Evolutionary conservation across 2,329 filamentous ascomycete species (phyloP).

Genomic region (Leptographium procerum): DNA sequence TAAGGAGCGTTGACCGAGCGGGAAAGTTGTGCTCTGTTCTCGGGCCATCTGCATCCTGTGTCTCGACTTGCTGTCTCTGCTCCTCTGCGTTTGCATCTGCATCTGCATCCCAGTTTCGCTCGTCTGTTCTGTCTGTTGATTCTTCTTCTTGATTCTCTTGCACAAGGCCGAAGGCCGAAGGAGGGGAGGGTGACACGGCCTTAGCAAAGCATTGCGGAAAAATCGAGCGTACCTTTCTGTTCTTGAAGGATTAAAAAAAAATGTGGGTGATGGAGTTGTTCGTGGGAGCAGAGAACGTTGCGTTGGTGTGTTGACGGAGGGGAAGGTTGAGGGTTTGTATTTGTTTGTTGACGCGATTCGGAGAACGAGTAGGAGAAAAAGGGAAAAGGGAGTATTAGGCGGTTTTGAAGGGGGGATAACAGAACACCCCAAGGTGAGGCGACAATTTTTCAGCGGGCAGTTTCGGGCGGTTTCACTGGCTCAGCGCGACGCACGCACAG

Average conservation of each 20-base stretch:
- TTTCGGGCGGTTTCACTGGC: constrained; percentile 4
- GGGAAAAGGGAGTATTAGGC: constrained; percentile 2
- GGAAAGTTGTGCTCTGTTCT: not conserved
- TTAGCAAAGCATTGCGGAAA: not conserved
- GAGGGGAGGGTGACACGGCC: not conserved
- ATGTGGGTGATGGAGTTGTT: not conserved
- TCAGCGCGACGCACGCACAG: not conserved
- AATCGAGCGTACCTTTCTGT: not conserved
- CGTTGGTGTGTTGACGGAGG: not conserved
- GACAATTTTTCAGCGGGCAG: constrained; percentile 4
- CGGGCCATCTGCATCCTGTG: not conserved
- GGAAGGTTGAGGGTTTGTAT: not conserved
- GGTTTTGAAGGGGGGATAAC: constrained; percentile 1
- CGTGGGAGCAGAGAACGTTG: not conserved
- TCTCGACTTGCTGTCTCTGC: not conserved
- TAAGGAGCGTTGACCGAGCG: not conserved
- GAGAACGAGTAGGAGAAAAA: constrained; percentile 1
- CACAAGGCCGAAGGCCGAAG: not conserved
- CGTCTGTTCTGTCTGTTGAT: not conserved
- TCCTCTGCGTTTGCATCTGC: too few species aligned
- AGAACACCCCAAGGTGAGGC: constrained; percentile 3
- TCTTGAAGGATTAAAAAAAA: not conserved
- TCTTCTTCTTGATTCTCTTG: not conserved
- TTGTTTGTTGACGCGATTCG: constrained; percentile 2
- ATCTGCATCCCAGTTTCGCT: not conserved